These are phyloP conservation scores for Boeremia exigua DNA, from an alignment of 2,329 filamentous ascomycete species.

Conservation along the genomic window DNA sequence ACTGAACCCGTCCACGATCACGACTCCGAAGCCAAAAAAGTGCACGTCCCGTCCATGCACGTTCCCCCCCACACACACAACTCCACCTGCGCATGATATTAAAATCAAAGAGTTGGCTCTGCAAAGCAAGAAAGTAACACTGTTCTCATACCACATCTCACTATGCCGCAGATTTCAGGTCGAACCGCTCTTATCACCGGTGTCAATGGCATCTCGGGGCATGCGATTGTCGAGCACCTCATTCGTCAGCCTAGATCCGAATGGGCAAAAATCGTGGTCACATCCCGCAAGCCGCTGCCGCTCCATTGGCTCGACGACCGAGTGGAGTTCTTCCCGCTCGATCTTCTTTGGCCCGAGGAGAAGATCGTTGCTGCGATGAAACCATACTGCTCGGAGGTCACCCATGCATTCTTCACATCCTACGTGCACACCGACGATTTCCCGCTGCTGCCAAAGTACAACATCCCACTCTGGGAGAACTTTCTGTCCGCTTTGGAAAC, in stretches of 20 bases:
- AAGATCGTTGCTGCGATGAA: neutral
- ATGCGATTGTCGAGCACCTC: constrained; percentile 5
- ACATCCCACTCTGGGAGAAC: neutral
- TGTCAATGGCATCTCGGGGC: neutral
- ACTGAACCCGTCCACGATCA: too few species aligned
- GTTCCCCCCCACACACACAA: too few species aligned
- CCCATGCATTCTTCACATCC: constrained; percentile 3
- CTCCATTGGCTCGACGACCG: neutral
- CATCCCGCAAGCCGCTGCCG: neutral
- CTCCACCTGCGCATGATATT: too few species aligned
- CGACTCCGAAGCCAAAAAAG: too few species aligned
- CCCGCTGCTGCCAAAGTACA: neutral
- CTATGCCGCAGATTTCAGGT: neutral
- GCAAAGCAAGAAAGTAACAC: too few species aligned
- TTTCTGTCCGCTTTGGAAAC: neutral
- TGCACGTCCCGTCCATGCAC: too few species aligned
- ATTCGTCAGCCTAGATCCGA: neutral
- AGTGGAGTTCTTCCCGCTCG: constrained; percentile 1
- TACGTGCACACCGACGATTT: constrained; percentile 6
- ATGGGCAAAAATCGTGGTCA: constrained; percentile 1
- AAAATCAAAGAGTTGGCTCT: too few species aligned
- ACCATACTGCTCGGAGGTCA: neutral
- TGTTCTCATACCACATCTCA: too few species aligned
- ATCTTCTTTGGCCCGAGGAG: neutral
- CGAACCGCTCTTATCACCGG: neutral